Evolutionary conservation across 306 rosid species (phyloP).

Genomic region (Mimosa pudica): DNA sequence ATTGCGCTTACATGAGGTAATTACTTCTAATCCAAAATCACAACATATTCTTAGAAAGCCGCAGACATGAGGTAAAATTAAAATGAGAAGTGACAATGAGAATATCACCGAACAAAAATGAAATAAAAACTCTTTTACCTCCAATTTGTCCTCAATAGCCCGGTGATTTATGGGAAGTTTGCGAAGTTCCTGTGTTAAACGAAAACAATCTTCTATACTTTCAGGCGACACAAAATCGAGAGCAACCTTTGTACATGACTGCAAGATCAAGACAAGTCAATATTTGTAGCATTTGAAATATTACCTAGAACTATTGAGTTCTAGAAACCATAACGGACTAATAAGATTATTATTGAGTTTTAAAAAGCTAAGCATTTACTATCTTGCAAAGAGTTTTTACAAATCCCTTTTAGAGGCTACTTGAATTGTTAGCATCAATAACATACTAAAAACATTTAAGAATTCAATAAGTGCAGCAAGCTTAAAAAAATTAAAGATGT

Average conservation of each 20-base stretch:
- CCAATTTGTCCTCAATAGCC: slow-evolving; percentile 75
- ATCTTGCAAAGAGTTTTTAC: too few relatives aligned
- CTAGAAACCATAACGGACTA: too few relatives aligned
- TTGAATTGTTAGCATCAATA: too few relatives aligned
- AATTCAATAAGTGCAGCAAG: too few relatives aligned
- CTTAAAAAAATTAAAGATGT: too few relatives aligned
- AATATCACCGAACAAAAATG: not conserved
- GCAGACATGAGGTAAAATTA: not conserved
- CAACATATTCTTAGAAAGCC: not conserved
- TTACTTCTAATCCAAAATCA: not conserved
- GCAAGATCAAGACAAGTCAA: slow-evolving; percentile 25
- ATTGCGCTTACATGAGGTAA: not conserved
- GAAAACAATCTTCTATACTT: slow-evolving; percentile 76
- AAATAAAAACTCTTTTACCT: slow-evolving; percentile 45
- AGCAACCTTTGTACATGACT: slow-evolving; percentile 93
- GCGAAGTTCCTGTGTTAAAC: slow-evolving; percentile 74
- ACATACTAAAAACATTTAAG: too few relatives aligned
- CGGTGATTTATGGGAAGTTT: slow-evolving; percentile 64
- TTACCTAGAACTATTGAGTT: too few relatives aligned
- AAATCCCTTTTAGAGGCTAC: too few relatives aligned
- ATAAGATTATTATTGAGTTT: too few relatives aligned
- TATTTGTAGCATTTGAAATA: not conserved
- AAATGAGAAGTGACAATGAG: not conserved
- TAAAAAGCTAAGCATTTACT: too few relatives aligned
- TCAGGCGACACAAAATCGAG: slow-evolving; percentile 90